Conservation (phyloP, 140 eudicot genomes). For the Erigeron philadelphicus region DNA sequence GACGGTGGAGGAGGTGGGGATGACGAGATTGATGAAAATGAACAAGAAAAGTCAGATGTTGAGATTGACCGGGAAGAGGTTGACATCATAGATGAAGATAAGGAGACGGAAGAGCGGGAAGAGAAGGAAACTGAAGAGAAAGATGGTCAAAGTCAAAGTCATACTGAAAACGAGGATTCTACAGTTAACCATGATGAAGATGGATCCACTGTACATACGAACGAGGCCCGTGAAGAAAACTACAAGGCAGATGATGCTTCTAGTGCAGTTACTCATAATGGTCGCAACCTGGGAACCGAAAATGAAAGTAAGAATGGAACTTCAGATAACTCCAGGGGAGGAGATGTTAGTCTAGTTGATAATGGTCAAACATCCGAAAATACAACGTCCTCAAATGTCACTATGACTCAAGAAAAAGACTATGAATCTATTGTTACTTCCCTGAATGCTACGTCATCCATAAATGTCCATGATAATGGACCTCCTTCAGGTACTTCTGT, state of each 20-base stretch:
- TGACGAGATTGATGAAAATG: conserved; percentile 56
- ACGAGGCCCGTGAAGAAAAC: conserved; percentile 80
- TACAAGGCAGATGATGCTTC: conserved; percentile 97
- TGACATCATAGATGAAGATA: conserved; percentile 39
- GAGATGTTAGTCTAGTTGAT: conserved; percentile 15
- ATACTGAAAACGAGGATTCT: conserved; percentile 32
- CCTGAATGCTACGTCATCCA: conserved; percentile 26
- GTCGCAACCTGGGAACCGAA: conserved; percentile 28
- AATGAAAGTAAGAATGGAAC: conserved; percentile 34
- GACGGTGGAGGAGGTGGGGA: conserved; percentile 45
- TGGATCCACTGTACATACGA: conserved; percentile 28
- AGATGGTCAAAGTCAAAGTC: conserved; percentile 34
- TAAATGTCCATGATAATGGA: conserved; percentile 16
- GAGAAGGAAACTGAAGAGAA: conserved; percentile 36
- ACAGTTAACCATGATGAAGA: conserved; percentile 45
- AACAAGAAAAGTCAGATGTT: conserved; percentile 44
- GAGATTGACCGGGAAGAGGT: conserved; percentile 46
- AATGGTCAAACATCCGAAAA: conserved; percentile 16
- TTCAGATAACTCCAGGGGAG: conserved; percentile 25
- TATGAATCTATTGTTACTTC: conserved; percentile 7
- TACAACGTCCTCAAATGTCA: conserved; percentile 20
- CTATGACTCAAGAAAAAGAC: conserved; percentile 11
- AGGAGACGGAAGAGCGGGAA: conserved; percentile 42
- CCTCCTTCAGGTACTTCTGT: conserved; percentile 34
- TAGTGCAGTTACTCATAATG: conserved; percentile 77